Conservation (phyloP, 2,329 filamentous ascomycete species). For the Xylariaceae sp. region DNA sequence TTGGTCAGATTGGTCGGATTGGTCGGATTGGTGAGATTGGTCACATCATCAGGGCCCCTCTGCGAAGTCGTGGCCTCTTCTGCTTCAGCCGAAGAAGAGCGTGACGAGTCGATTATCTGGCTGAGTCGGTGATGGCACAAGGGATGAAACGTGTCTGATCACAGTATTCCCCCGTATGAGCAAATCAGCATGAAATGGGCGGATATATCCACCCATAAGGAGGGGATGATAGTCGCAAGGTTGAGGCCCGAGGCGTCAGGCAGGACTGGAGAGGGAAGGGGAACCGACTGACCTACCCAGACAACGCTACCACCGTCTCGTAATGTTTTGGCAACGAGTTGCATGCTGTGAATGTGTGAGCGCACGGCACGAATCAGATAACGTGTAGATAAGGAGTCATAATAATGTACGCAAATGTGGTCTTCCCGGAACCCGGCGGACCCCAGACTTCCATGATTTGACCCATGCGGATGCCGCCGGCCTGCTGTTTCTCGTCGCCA, state of each 20-base stretch:
- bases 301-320: conserved; percentile 57
- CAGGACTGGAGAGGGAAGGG: conserved; percentile 4
- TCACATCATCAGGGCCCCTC: conserved; percentile 10
- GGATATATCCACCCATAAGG: not conserved
- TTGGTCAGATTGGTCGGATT: conserved; percentile 1
- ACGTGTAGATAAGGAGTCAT: not conserved
- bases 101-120: conserved; percentile 22
- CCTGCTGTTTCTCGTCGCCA: conserved; percentile 9
- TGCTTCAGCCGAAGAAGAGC: not conserved
- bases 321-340: conserved; percentile 61
- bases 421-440: conserved; percentile 81
- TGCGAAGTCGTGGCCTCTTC: conserved; percentile 6
- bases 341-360: conserved; percentile 52
- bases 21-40: conserved; percentile 37
- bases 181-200: not conserved
- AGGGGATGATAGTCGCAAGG: not conserved
- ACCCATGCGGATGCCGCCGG: conserved; percentile 63
- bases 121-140: conserved; percentile 36
- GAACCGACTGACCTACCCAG: conserved; percentile 63
- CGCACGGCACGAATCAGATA: not conserved
- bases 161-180: conserved; percentile 12
- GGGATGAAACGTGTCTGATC: conserved; percentile 42
- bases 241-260: too few relatives aligned
- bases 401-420: conserved; percentile 61
- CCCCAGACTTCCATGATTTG: conserved; percentile 85